A percentile compares a stretch with the other conserved stretches of the same genome.
phyloP scores from a whole-genome alignment of 1,284 basidiomycete species.

The Cutaneotrichosporon sp. region DNA sequence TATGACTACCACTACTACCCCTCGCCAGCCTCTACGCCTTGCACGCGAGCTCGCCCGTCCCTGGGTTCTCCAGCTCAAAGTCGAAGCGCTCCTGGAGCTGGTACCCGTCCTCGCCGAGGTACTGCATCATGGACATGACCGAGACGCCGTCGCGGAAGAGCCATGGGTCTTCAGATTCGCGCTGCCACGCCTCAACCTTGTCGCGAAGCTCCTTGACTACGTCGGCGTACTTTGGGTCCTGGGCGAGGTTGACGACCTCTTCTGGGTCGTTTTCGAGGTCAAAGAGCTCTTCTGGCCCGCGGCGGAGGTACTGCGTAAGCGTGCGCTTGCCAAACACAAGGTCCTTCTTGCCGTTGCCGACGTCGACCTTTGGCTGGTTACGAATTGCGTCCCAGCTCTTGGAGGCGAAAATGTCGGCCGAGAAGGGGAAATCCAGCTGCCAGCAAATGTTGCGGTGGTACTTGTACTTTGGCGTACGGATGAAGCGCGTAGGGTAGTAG shows the following conservation, averaged over 20 bases:
- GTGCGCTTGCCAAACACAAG: slow-evolving; percentile 16
- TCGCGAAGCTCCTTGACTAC: slow-evolving; percentile 8
- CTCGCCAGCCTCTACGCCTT: no score
- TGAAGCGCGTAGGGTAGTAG: slow-evolving; percentile 25
- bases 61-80: slow-evolving; percentile 3
- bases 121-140: slow-evolving; percentile 1
- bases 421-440: slow-evolving; percentile 26
- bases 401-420: slow-evolving; percentile 22
- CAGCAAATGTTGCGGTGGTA: slow-evolving; percentile 29
- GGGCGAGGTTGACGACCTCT: slow-evolving; percentile 23
- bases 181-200: slow-evolving; percentile 22
- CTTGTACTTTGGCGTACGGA: slow-evolving; percentile 20
- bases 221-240: slow-evolving; percentile 7
- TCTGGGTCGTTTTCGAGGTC: slow-evolving; percentile 22
- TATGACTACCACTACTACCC: no score
- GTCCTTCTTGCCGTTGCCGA: background rate
- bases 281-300: slow-evolving; percentile 22
- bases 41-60: background rate
- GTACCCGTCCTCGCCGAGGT: slow-evolving; percentile 1
- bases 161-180: slow-evolving; percentile 19
- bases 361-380: background rate
- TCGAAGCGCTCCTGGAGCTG: slow-evolving; percentile 9
- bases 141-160: slow-evolving; percentile 18
- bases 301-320: slow-evolving; percentile 17
- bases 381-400: slow-evolving; percentile 19